phyloP scores from a whole-genome alignment of 768 basidiomycete genomes.

The Amanita muscaria region DNA sequence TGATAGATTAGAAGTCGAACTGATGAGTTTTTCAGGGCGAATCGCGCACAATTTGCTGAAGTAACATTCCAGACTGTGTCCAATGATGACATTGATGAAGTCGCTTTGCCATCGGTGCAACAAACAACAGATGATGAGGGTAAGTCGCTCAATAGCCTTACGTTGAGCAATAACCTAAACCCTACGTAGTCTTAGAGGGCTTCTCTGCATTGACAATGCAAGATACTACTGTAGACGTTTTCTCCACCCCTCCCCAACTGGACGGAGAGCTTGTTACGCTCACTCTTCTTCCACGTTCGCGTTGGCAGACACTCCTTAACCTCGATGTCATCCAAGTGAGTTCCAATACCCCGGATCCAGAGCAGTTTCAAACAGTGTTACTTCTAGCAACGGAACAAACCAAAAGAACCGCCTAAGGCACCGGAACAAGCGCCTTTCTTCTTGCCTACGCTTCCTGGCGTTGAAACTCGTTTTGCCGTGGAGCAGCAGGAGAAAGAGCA shows the following conservation, averaged over 20 bases:
- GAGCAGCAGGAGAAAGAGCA: conserved; percentile 28
- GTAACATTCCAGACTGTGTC: conserved; percentile 72
- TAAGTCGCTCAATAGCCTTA: conserved; percentile 21
- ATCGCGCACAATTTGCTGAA: conserved; percentile 88
- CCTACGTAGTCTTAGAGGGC: conserved; percentile 53
- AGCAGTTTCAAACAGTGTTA: not conserved
- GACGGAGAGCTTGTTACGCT: conserved; percentile 89
- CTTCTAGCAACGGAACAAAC: conserved; percentile 88
- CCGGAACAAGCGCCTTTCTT: conserved; percentile 97
- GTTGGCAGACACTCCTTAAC: conserved; percentile 97
- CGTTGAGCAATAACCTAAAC: conserved; percentile 1
- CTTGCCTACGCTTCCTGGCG: conserved; percentile 84
- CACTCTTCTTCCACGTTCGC: conserved; percentile 81
- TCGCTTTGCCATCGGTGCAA: conserved; percentile 76
- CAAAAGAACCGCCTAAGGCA: conserved; percentile 90
- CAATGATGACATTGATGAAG: conserved; percentile 65
- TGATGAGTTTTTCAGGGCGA: conserved; percentile 54
- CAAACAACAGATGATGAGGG: conserved; percentile 76
- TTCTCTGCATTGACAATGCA: conserved; percentile 55
- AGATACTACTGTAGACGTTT: conserved; percentile 57
- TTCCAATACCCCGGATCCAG: conserved; percentile 4
- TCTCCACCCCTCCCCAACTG: conserved; percentile 82
- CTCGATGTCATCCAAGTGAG: conserved; percentile 86
- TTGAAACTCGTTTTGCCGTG: conserved; percentile 74
- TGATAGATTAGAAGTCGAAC: too few relatives aligned